Base-by-base conservation (phyloP, 768 basidiomycete genomes). In the Trametes villosa region DNA sequence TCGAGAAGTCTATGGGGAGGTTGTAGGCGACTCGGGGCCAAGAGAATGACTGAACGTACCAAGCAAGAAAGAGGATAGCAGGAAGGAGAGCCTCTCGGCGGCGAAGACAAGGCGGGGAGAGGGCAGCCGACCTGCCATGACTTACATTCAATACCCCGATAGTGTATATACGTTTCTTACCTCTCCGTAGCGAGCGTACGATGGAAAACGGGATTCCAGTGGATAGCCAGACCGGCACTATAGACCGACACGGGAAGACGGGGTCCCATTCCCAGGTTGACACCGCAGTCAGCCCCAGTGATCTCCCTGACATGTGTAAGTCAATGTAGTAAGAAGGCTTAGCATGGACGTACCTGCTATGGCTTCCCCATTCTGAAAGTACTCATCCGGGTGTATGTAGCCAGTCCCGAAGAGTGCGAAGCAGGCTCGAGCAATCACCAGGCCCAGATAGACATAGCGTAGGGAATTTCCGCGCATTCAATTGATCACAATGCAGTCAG, bases 381-480 rank as follows among this genome's bases (percentile, higher is more conserved):
- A 68, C 65, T 78, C 77, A 57, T 78, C 77, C 9, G 77, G 77
- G 54, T 78, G 77, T 36, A 78, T 78, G 56, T 78, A 78, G 1
- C 71, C 77, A 8, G 67, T 71, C 20, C 76, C 74, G 51, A 60
- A 65, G 20, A 78, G 56, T 8, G 77, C 77, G 17, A 74, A 69
- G 57, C 68, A 67, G 34, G 57, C 47, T 6, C 70, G 68, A 12
- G 65, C 22, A 12, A 58, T 4, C 8, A 67, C n/a, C 11, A 71
- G 59, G 15, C 24, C 53, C 11, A 20, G 8, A 50, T 71, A 71
- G 12, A 64, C 26, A 20, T n/a, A 34, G 17, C 17, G 20, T 11
- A 48, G 36, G 18, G 36, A 38, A 18, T 15, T 38, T 38, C 36
- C 4, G 13, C 13, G 15, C 36, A 38, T 38, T n/a, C n/a, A n/a